Evolutionary conservation across 352 stramenopile genomes (phyloP), one percentile per base, ranked within the genome.

Genomic region (Phytophthora chlamydospora): DNA sequence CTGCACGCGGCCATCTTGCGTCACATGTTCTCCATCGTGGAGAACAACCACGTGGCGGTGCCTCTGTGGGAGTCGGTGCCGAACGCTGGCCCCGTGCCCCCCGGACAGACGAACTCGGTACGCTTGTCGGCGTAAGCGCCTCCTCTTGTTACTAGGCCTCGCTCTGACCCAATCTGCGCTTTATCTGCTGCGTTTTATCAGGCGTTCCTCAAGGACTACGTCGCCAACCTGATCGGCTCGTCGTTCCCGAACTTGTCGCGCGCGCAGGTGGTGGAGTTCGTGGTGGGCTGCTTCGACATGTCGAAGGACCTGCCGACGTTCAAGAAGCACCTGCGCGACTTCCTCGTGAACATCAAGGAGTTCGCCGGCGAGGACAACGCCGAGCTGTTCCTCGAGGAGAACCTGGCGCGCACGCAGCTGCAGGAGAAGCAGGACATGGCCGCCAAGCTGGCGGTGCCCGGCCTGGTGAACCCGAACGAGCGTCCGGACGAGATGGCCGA

Each of bases 251-350:
- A 99, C 80, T 74, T 99, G 13, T 93, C 87, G 32, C 71, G 80
- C 59, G 80, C 76, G 12, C 96, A 99, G 72, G 97, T 99, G 16
- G 75, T 96, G 14, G 92, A 93, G 65, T 99, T 99, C 73, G 96
- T 99, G 10, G 80, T 98, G 33, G 96, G 96, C 10, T 97, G 98
- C 78, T 99, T 99, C 68, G 96, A 99, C 73, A 83, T 98, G 55
- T 94, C 93, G 24, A 99, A 99, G 83, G 97, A 99, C 67, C 77
- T 99, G 42, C 78, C 87, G 43, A 93, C 93, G 39, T 99, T 99
- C 81, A 99, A 99, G 84, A 98, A 97, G 57, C 97, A 99, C 74
- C 71, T 99, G 63, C 91, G 98, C 62, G 97, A 99, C 74, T 99
- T 99, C 81, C 88, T 99, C 27, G 97, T 99, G 51, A 96, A 98